Base-by-base conservation (phyloP, 2,329 filamentous ascomycete species). In the Simplicillium aogashimaense region DNA sequence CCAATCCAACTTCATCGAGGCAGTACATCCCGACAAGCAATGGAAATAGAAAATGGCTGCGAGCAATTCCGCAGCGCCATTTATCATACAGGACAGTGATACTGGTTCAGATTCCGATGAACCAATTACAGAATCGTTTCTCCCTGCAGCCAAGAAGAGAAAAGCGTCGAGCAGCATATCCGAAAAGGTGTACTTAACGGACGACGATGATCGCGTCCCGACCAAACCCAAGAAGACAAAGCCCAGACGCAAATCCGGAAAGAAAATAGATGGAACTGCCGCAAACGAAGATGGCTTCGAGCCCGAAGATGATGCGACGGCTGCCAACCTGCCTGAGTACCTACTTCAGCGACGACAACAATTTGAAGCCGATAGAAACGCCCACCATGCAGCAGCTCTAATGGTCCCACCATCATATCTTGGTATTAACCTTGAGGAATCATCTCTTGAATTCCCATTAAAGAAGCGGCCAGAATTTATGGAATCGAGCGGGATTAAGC, bases 341-440 rank as follows among this genome's bases (percentile, higher is more conserved):
- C 57, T 95, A 20, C 70, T 74, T 46, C 61, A 73, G 16, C 75
- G 90, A n/a, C 74, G 83, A 17, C 65, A 59, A n/a, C 62, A 70
- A 16, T 89, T 94, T 52, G 82, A 92, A 40, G 63, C 70, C 35
- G 66, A 71, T n/a, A 65, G 64, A 36, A 67, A 77, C 29, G 58
- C 59, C 20, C 63, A 88, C 36, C 76, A 78, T 42, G 75, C 83
- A 41, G 76, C 74, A 6, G 86, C 83, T 0, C 64, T 95, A 34
- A 80, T 76, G 45, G 59, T 94, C 2, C 87, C 92, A 0, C 92
- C 92, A 0, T 74, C 76, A 37, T 94, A 83, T 54, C 74, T 80
- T 1, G 79, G 81, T 36, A 69, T 95, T 13, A 70, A 83, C 9
- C 89, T 95, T 47, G 76, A 75, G 44, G 66, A 77, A 20, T 48